phyloP scores from a whole-genome alignment of 768 basidiomycete genomes.

The Cytidiella melzeri region DNA sequence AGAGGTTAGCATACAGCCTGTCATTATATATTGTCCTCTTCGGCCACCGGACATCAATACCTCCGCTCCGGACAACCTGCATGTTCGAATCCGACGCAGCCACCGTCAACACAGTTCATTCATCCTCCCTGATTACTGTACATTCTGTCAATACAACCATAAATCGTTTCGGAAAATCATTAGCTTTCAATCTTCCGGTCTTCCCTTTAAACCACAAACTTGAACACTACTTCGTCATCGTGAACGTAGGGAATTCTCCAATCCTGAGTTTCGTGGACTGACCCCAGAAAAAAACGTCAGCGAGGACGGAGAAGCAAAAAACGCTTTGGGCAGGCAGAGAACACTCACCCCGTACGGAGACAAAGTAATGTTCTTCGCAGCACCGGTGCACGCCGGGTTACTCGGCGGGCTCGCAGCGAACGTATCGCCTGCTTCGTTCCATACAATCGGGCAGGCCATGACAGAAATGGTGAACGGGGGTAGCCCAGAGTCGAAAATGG shows the following conservation, averaged over 20 bases:
- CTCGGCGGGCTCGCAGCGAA: slow-evolving; percentile 43
- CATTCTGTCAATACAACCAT: too few species aligned
- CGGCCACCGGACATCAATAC: too few species aligned
- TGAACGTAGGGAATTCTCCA: slow-evolving; percentile 28
- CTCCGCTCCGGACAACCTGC: too few species aligned
- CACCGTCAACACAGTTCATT: too few species aligned
- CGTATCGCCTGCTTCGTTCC: slow-evolving; percentile 40
- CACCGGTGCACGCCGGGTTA: slow-evolving; percentile 37
- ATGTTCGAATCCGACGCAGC: too few species aligned
- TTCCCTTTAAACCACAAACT: too few species aligned
- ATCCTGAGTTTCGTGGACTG: slow-evolving; percentile 29
- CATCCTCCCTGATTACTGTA: too few species aligned
- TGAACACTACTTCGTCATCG: slow-evolving; percentile 1
- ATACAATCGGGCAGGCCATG: slow-evolving; percentile 44
- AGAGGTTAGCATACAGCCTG: too few species aligned
- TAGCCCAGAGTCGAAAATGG: slow-evolving; percentile 39
- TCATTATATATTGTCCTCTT: too few species aligned
- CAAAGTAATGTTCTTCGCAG: slow-evolving; percentile 36
- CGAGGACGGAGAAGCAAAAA: neutral
- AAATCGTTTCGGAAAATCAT: too few species aligned
- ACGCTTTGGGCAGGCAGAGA: too few species aligned
- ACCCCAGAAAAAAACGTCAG: neutral
- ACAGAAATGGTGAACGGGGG: slow-evolving; percentile 43
- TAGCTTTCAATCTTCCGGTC: too few species aligned
- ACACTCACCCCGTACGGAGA: slow-evolving; percentile 43